These are phyloP conservation scores for Dictyostelium intermedium DNA, from an alignment of 78 protist genomes.

Conservation along the genomic window DNA sequence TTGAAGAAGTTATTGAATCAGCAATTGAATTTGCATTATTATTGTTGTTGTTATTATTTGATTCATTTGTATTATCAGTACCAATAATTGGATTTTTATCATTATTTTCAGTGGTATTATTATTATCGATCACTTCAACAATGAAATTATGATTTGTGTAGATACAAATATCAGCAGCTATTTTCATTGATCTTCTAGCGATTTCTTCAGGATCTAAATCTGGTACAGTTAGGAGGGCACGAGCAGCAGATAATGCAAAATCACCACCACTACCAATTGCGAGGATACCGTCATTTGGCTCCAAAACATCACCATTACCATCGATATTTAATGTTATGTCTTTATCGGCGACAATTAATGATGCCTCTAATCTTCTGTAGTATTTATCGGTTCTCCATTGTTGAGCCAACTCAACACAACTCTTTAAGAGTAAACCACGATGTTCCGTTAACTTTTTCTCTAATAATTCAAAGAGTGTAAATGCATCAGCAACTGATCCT, in stretches of 20 bases:
- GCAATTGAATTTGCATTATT: neutral
- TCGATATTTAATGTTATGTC: conserved; percentile 67
- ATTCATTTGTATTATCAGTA: neutral
- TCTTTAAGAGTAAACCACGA: conserved; percentile 82
- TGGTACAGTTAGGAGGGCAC: conserved; percentile 85
- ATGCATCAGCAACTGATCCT: conserved; percentile 91
- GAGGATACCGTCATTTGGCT: conserved; percentile 86
- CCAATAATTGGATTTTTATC: neutral
- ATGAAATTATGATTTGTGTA: conserved; percentile 85
- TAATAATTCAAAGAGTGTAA: conserved; percentile 87
- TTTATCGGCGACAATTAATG: conserved; percentile 84
- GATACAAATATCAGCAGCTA: conserved; percentile 90
- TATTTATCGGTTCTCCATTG: conserved; percentile 92
- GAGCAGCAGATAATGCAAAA: conserved; percentile 90
- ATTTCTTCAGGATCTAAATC: conserved; percentile 83
- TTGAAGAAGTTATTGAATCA: conserved; percentile 5
- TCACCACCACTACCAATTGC: conserved; percentile 91
- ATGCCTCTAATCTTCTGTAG: conserved; percentile 86
- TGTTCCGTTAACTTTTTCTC: conserved; percentile 87
- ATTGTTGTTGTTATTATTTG: neutral
- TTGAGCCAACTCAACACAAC: conserved; percentile 90
- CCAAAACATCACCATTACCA: conserved; percentile 91
- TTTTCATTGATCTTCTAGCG: conserved; percentile 85
- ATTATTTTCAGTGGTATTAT: neutral
- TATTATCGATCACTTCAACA: conserved; percentile 24